These are phyloP conservation scores for Petunia secreta DNA, from an alignment of 257 asterid species.

Conservation along the genomic window DNA sequence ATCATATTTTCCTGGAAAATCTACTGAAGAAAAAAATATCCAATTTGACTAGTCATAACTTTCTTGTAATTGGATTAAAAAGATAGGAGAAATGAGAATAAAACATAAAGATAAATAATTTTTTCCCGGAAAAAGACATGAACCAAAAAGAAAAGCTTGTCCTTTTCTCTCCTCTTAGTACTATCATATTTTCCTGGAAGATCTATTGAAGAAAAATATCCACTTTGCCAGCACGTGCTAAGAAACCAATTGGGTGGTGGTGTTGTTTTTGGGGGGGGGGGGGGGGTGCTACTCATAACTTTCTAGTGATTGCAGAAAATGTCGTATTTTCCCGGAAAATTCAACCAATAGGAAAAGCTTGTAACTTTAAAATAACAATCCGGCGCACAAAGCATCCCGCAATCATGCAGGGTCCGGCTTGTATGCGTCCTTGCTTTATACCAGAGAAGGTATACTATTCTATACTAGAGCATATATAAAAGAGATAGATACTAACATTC, in stretches of 20 bases:
- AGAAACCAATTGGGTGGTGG: too few relatives aligned
- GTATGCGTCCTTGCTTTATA: too few relatives aligned
- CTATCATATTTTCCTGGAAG: slow-evolving; percentile 15
- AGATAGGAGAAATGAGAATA: neutral
- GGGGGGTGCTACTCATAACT: neutral
- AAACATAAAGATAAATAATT: neutral
- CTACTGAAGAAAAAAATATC: neutral
- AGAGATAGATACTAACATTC: too few relatives aligned
- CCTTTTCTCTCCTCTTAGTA: neutral
- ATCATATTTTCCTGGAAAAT: slow-evolving; percentile 23
- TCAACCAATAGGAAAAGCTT: too few relatives aligned
- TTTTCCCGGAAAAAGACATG: neutral
- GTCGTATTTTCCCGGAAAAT: neutral
- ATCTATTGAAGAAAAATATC: neutral
- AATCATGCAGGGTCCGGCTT: too few relatives aligned
- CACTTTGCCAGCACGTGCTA: too few relatives aligned
- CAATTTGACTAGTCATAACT: neutral
- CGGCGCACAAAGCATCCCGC: too few relatives aligned
- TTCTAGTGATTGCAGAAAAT: neutral
- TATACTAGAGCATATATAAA: too few relatives aligned
- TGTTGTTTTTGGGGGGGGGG: too few relatives aligned
- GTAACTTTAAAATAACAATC: too few relatives aligned
- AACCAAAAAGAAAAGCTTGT: too few relatives aligned
- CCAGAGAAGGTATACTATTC: too few relatives aligned
- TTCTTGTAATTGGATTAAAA: neutral